Conservation (phyloP, 805 yeast species). For the Myxozyma vanderwaltii region DNA sequence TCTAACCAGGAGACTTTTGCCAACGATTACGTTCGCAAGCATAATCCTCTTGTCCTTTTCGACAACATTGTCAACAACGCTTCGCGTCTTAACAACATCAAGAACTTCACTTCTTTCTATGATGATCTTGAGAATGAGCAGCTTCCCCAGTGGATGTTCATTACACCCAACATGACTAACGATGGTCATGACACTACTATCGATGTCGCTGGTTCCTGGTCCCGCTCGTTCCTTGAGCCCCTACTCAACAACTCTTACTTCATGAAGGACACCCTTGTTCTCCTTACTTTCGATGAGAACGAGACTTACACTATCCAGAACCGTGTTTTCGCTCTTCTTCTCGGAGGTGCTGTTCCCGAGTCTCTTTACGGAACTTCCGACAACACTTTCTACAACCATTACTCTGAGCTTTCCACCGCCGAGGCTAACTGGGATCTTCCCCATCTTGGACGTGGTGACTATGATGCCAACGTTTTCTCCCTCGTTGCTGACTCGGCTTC, state of each 20-base stretch:
- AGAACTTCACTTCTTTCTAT: conserved; percentile 52
- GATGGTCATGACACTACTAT: conserved; percentile 57
- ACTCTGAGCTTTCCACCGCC: conserved; percentile 53
- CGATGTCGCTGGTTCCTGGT: conserved; percentile 52
- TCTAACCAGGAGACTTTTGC: conserved; percentile 48
- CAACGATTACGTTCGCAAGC: conserved; percentile 56
- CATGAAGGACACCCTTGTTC: conserved; percentile 50
- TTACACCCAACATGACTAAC: conserved; percentile 58
- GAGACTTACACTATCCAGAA: conserved; percentile 50
- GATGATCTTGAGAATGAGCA: conserved; percentile 46
- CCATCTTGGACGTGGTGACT: conserved; percentile 55
- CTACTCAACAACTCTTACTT: conserved; percentile 51
- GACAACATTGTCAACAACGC: conserved; percentile 46
- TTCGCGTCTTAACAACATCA: conserved; percentile 50
- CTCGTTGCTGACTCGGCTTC: conserved; percentile 45
- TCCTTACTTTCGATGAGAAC: conserved; percentile 56
- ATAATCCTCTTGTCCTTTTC: conserved; percentile 52
- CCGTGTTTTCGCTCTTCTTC: conserved; percentile 50
- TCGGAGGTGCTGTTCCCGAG: conserved; percentile 53
- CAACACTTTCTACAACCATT: conserved; percentile 54
- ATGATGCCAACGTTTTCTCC: conserved; percentile 53
- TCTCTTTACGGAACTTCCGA: conserved; percentile 50
- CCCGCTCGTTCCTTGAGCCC: conserved; percentile 50
- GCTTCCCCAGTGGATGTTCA: conserved; percentile 56
- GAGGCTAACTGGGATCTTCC: conserved; percentile 56